Base-by-base conservation (phyloP, 2,329 filamentous ascomycete species). In the Xylaria digitata region DNA sequence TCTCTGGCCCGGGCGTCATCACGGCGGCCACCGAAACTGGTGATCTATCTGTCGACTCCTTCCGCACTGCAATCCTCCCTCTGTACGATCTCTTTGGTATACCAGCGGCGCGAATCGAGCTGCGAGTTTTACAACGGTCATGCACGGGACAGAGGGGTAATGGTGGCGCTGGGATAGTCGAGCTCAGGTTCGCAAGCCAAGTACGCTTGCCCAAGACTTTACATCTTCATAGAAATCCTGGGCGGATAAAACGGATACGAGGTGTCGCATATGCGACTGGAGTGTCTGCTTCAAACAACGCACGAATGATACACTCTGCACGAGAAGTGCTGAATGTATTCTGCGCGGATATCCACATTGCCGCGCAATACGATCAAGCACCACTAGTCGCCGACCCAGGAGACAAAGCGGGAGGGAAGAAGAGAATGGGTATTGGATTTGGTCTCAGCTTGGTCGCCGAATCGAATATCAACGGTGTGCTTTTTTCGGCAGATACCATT, bases 251-350 rank as follows among this genome's bases (percentile, higher is more conserved):
- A 85, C 89, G 90, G 73, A 92, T 99, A 71, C 87, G 95, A 63
- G 96, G 96, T 66, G 96, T 99, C 49, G 94, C 96, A 54, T 99
- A 98, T 80, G 92, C 92, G 62, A 94, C 93, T 0, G 96, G 96
- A 53, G 94, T 98, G 0, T 92, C 92, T 11, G 95, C 92, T 0
- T 94, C 91, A 56, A 97, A 97, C 79, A 99, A 98, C 78, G 92
- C 91, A 69, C 87, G 96, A 70, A 96, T 97, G 92, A 99, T 98
- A 75, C 92, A 97, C 75, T 88, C 91, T 2, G 94, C 94, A 11
- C 86, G 95, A 73, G 93, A 93, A 54, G 86, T 99, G 11, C 84
- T 99, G 53, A 99, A 99, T 78, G 85, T 89, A 4, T 86, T 99
- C 63, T 90, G 92, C 3, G 88, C 91, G 6, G 96, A 99, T 77